A percentile compares a stretch with the other conserved stretches of the same genome.
These are phyloP conservation scores for Tetracladium setigerum DNA, from an alignment of 495 filamentous ascomycete species.

Conservation along the genomic window DNA sequence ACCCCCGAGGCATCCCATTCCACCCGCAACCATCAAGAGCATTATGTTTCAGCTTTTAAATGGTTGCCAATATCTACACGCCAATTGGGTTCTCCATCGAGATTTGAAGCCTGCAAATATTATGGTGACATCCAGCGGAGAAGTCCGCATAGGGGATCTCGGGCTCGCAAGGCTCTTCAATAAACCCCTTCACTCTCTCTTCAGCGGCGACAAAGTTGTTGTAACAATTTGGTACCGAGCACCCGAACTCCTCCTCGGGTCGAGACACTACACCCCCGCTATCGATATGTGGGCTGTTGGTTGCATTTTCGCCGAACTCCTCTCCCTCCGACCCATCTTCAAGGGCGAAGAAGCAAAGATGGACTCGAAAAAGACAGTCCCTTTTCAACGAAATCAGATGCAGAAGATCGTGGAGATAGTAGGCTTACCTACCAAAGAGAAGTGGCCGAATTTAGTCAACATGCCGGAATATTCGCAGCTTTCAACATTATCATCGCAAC, in stretches of 20 bases:
- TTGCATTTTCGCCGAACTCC: conserved; percentile 93
- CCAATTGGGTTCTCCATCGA: conserved; percentile 94
- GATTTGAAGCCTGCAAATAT: conserved; percentile 98
- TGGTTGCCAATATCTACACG: conserved; percentile 88
- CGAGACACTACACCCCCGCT: conserved; percentile 88
- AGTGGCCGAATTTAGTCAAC: conserved; percentile 72
- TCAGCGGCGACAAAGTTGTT: conserved; percentile 93
- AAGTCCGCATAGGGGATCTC: conserved; percentile 90
- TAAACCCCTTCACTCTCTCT: conserved; percentile 86
- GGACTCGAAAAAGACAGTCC: conserved; percentile 94
- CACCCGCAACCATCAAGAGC: conserved; percentile 77
- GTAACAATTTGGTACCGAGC: conserved; percentile 99
- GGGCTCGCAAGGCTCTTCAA: conserved; percentile 89
- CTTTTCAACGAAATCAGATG: conserved; percentile 98
- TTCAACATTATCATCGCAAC: conserved; percentile 47
- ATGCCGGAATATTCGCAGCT: conserved; percentile 81
- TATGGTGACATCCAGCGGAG: conserved; percentile 86
- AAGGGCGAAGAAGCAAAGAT: conserved; percentile 99
- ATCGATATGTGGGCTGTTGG: conserved; percentile 97
- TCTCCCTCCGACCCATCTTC: conserved; percentile 90
- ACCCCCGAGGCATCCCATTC: conserved; percentile 77
- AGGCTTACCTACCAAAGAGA: conserved; percentile 79
- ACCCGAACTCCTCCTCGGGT: conserved; percentile 86
- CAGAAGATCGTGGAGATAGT: conserved; percentile 96
- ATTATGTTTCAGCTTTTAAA: conserved; percentile 94